Conservation (phyloP, 2,329 filamentous ascomycete genomes). For the Fusarium chaquense region DNA sequence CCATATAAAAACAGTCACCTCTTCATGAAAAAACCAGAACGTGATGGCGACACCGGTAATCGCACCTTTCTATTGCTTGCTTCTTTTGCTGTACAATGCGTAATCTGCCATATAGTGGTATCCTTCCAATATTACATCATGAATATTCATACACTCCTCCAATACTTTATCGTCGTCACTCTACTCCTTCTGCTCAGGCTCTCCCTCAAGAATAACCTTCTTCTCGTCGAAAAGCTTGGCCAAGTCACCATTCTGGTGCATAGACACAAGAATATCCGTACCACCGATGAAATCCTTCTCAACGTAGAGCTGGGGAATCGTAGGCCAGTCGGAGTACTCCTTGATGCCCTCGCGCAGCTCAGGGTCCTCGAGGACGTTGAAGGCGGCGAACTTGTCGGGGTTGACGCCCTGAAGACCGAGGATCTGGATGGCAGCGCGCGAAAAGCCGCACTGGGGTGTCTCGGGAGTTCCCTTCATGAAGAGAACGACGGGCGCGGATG, state of each 20-base stretch:
- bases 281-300: slow-evolving; percentile 96
- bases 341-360: slow-evolving; percentile 94
- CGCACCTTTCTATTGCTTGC: slow-evolving; percentile 39
- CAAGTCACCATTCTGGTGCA: slow-evolving; percentile 96
- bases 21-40: background rate
- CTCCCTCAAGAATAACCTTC: slow-evolving; percentile 76
- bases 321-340: slow-evolving; percentile 99
- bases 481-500: slow-evolving; percentile 89
- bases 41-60: background rate
- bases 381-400: slow-evolving; percentile 95
- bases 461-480: slow-evolving; percentile 99
- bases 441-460: slow-evolving; percentile 96
- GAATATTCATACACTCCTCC: slow-evolving; percentile 44
- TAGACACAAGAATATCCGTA: slow-evolving; percentile 96
- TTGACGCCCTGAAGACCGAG: slow-evolving; percentile 94
- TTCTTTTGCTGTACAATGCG: slow-evolving; percentile 42
- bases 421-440: slow-evolving; percentile 93
- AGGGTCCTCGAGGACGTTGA: slow-evolving; percentile 94
- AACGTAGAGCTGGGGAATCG: slow-evolving; percentile 96
- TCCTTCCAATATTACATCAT: slow-evolving; percentile 46
- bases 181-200: slow-evolving; percentile 53
- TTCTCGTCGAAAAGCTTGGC: slow-evolving; percentile 94
- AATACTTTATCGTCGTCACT: background rate
- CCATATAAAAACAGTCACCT: background rate
- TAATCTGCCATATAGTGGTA: slow-evolving; percentile 45